A percentile compares a stretch with the other conserved stretches of the same genome.
Conservation (phyloP, 306 rosid species). For the Mimosa bimucronata region DNA sequence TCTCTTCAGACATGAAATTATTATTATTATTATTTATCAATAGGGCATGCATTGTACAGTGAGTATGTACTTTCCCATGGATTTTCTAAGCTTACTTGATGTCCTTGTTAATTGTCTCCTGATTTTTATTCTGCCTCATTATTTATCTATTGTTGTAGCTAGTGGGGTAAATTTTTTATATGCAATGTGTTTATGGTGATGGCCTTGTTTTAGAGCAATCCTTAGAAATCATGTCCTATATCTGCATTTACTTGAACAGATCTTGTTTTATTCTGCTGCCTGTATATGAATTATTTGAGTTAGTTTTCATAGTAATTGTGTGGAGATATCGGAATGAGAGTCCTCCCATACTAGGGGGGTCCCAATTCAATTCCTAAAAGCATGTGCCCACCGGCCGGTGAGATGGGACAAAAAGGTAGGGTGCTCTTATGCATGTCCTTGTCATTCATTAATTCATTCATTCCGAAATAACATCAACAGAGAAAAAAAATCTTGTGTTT, state of each 20-base stretch:
- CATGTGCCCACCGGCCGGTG: neutral
- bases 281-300: neutral
- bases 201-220: neutral
- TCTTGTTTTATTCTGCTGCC: neutral
- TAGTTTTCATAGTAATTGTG: neutral
- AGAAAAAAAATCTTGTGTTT: too few species aligned
- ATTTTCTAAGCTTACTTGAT: constrained; percentile 35
- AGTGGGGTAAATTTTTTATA: constrained; percentile 13
- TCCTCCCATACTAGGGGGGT: neutral
- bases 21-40: constrained; percentile 23
- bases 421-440: neutral
- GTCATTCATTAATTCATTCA: neutral
- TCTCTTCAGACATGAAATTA: constrained; percentile 31
- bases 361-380: neutral
- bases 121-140: constrained; percentile 33
- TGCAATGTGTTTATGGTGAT: constrained; percentile 18
- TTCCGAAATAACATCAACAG: neutral
- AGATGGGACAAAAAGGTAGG: neutral
- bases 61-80: constrained; percentile 50
- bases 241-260: neutral
- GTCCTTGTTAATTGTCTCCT: constrained; percentile 31
- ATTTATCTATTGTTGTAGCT: constrained; percentile 26
- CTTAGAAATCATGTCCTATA: neutral
- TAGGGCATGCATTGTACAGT: constrained; percentile 54
- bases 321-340: neutral